Base-by-base conservation (phyloP, 1,284 basidiomycete genomes). In the Irpex sp. region DNA sequence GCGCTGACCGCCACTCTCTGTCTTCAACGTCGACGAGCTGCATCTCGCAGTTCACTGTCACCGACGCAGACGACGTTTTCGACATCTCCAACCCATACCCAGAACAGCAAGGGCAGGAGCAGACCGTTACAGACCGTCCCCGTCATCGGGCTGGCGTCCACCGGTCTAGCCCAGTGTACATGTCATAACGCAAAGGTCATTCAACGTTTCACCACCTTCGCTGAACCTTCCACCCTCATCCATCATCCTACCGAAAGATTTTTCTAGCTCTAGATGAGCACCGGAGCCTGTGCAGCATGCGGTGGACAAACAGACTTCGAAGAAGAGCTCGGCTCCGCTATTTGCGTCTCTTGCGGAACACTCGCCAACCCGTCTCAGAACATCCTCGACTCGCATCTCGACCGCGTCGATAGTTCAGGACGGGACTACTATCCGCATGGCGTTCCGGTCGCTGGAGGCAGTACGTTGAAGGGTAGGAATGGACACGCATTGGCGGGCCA, bases 291-390 rank as follows among this genome's bases (percentile, higher is more conserved):
- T 70, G 76, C 66, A 53, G 82, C 82, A 61, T 90, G 89, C 72
- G 81, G 80, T 55, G 80, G 76, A n/a, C 33, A 68, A 57, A 83
- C 82, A 35, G 72, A 79, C 66, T 85, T 80, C 78, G 79, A 85
- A 72, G 82, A 83, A 68, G 79, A 82, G 51, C 79, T 82, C 31
- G 83, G 81, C 65, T 87, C 87, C 1, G 75, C 78, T 61, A 84
- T 91, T 66, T 92, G 89, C 74, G 81, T 81, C 5, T 60, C 68
- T 37, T 92, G 89, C 68, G 90, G 86, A 6, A 85, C 85, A n/a
- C 81, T 92, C 17, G 78, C 76, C 19, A 84, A 90, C 68, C 78
- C 87, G 0, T 77, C 79, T 6, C 86, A 87, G 74, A 79, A 77
- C 36, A 75, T 87, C 50, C 82, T 92, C 60, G 79, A 82, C 11